Percentiles rank a stretch among this genome's conserved stretches.
These are phyloP conservation scores for Penicillium subrubescens DNA, from an alignment of 495 filamentous ascomycete species.

Conservation along the genomic window DNA sequence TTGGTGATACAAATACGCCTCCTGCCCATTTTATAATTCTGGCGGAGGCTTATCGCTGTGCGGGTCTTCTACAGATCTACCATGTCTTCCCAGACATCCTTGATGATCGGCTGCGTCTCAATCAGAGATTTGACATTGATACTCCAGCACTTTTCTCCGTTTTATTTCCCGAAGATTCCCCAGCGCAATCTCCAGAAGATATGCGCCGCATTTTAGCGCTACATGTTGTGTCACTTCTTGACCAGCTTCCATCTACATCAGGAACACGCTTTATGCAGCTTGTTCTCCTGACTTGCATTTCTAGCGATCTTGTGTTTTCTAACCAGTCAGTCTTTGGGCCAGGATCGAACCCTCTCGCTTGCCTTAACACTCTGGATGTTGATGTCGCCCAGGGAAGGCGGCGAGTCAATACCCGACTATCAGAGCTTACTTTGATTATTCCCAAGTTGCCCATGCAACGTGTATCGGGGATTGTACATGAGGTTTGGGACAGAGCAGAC, in stretches of 20 bases:
- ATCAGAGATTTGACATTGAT: slow-evolving; percentile 12
- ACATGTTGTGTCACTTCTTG: slow-evolving; percentile 29
- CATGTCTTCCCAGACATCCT: slow-evolving; percentile 31
- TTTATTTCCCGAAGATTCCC: slow-evolving; percentile 12
- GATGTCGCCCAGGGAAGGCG: slow-evolving; percentile 32
- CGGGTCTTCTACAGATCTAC: slow-evolving; percentile 29
- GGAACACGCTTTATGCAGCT: slow-evolving; percentile 31
- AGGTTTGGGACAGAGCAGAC: slow-evolving; percentile 29
- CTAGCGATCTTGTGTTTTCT: slow-evolving; percentile 31
- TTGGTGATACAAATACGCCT: slow-evolving; percentile 28
- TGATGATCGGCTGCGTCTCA: slow-evolving; percentile 17
- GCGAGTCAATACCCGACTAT: slow-evolving; percentile 26
- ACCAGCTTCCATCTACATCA: slow-evolving; percentile 27
- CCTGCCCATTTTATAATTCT: slow-evolving; percentile 30
- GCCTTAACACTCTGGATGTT: slow-evolving; percentile 26
- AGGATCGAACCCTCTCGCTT: slow-evolving; percentile 21
- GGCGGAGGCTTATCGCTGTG: slow-evolving; percentile 30
- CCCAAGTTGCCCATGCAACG: slow-evolving; percentile 31
- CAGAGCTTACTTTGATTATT: slow-evolving; percentile 27
- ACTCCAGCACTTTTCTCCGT: slow-evolving; percentile 22
- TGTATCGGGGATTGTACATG: slow-evolving; percentile 22
- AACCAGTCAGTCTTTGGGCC: slow-evolving; percentile 24
- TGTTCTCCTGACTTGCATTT: slow-evolving; percentile 25
- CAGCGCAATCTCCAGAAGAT: slow-evolving; percentile 15
- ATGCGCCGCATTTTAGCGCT: slow-evolving; percentile 23